Percentiles rank a stretch among this genome's conserved stretches.
Evolutionary conservation across 192 early-diverging fungal species (phyloP).

Genomic region (Entophlyctis luteolus): DNA sequence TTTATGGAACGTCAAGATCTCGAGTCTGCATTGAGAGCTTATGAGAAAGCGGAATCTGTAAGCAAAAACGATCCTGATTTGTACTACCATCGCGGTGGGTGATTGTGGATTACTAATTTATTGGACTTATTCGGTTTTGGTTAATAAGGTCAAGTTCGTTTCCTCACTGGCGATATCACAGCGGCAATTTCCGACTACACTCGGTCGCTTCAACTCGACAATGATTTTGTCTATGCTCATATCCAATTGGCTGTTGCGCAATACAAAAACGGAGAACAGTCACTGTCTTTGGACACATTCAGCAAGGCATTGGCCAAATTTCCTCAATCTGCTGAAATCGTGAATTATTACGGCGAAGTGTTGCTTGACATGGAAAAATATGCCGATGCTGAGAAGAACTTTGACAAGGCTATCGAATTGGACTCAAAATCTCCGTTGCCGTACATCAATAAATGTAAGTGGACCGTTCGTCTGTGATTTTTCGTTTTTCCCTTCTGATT

Average conservation of each 20-base stretch:
- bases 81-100: constrained; percentile 78
- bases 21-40: constrained; percentile 59
- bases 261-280: constrained; percentile 78
- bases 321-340: constrained; percentile 76
- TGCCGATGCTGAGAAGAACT: constrained; percentile 75
- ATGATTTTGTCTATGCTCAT: constrained; percentile 79
- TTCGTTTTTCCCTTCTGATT: not conserved
- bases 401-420: constrained; percentile 84
- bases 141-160: constrained; percentile 76
- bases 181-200: constrained; percentile 82
- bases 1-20: constrained; percentile 82
- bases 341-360: constrained; percentile 97
- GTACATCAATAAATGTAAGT: constrained; percentile 93
- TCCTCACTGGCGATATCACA: constrained; percentile 76
- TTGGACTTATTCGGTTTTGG: constrained; percentile 13
- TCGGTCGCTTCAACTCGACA: constrained; percentile 73
- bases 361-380: constrained; percentile 80
- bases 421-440: constrained; percentile 82
- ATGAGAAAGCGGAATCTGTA: constrained; percentile 65
- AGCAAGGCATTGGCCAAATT: constrained; percentile 75
- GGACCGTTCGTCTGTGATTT: not conserved
- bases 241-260: constrained; percentile 93
- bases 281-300: constrained; percentile 72
- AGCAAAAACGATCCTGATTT: constrained; percentile 77
- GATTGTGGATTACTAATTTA: too few relatives aligned